phyloP scores from a whole-genome alignment of 441 rosid genomes.

The Aquilaria agallochum region DNA sequence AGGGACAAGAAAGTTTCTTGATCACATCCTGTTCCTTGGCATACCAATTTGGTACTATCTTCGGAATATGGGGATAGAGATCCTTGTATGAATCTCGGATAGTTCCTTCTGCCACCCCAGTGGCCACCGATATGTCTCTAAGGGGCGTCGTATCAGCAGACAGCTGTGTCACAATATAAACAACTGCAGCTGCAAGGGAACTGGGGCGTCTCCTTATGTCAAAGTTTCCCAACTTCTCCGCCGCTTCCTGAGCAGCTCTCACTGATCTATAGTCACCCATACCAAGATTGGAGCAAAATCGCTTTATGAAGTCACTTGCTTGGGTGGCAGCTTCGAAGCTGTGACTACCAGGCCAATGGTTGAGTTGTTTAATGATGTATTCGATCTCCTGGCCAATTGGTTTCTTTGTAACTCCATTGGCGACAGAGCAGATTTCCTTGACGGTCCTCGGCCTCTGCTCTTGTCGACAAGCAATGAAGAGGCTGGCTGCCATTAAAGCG shows the following conservation, averaged over 20 bases:
- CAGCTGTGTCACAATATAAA: conserved; percentile 20
- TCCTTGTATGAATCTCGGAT: conserved; percentile 12
- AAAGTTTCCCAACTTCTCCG: conserved; percentile 27
- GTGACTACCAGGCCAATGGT: conserved; percentile 14
- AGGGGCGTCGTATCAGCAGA: conserved; percentile 5
- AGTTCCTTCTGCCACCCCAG: conserved; percentile 18
- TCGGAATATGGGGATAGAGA: conserved; percentile 9
- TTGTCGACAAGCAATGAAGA: conserved; percentile 37
- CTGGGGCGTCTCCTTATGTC: conserved; percentile 35
- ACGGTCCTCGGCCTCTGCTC: conserved; percentile 25
- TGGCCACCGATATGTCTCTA: conserved; percentile 15
- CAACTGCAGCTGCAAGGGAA: conserved; percentile 15
- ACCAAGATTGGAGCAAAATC: conserved; percentile 41
- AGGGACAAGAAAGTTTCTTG: not conserved
- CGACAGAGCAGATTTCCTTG: conserved; percentile 27
- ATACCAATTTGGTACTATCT: conserved; percentile 12
- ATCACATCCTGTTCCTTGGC: conserved; percentile 11
- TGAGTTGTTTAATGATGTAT: conserved; percentile 21
- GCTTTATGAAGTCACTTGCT: conserved; percentile 29
- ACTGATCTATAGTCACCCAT: conserved; percentile 31
- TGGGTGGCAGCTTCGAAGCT: conserved; percentile 23
- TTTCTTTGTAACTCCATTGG: conserved; percentile 15
- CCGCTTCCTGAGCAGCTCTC: conserved; percentile 45
- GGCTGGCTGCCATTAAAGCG: conserved; percentile 42
- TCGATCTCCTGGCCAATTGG: conserved; percentile 16